Evolutionary conservation across 306 rosid genomes (phyloP).

Genomic region (Malus sieversii): DNA sequence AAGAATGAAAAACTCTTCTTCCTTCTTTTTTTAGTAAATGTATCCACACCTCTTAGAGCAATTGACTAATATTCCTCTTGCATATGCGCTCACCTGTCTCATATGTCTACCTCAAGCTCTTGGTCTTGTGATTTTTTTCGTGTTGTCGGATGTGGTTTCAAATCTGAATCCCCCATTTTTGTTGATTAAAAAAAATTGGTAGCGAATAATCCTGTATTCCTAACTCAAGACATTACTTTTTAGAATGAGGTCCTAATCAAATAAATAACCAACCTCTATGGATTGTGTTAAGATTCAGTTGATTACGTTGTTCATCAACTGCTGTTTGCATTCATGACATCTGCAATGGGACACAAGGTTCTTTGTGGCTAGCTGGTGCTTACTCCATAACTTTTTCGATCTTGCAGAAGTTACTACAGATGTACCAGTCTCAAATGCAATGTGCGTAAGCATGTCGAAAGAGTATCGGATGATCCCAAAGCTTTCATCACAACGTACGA

Average conservation of each 20-base stretch:
- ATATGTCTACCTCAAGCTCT: no score
- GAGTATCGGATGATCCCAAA: slow-evolving; percentile 79
- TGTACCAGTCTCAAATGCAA: slow-evolving; percentile 75
- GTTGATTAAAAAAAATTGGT: no score
- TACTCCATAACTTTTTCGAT: background rate
- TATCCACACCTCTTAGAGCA: background rate
- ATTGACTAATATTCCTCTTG: background rate
- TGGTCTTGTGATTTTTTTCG: no score
- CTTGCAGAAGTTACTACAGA: slow-evolving; percentile 84
- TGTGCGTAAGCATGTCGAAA: slow-evolving; percentile 83
- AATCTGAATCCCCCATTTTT: background rate
- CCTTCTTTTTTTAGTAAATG: background rate
- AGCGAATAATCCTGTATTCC: background rate
- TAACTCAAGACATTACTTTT: background rate
- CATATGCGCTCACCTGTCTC: background rate
- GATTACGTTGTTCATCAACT: background rate
- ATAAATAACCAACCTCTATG: no score
- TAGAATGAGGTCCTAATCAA: no score
- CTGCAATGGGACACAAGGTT: background rate
- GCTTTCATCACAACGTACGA: slow-evolving; percentile 88
- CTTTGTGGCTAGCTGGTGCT: background rate
- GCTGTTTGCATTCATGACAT: background rate
- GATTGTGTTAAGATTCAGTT: background rate
- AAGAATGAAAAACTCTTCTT: background rate
- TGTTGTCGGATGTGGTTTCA: background rate